Evolutionary conservation across 1,284 basidiomycete species (phyloP), one percentile per base, ranked within the genome.

Genomic region (Inonotus hispidus): DNA sequence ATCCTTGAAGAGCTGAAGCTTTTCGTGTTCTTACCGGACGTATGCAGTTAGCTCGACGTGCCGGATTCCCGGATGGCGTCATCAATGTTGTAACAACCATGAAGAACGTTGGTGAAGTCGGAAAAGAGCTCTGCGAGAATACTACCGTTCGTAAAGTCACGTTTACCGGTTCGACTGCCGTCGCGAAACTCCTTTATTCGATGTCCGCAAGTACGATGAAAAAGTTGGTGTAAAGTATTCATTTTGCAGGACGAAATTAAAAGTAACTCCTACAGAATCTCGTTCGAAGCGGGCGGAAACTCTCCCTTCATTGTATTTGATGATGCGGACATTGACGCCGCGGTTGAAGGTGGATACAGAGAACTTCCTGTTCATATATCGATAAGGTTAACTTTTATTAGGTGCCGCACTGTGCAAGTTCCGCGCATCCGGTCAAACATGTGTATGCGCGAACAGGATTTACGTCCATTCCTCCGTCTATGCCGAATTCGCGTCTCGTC

Each of bases 271-370:
- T 43, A 45, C 63, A 92, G 88, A 71, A 78, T 94, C 35, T 92
- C 92, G 0, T 76, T 95, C 58, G 93, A 95, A 72, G 90, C 88
- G 49, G 91, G 88, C 11, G 95, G 95, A 53, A 98, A 96, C 65
- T 84, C 93, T 0, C 90, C 95, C 0, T 96, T 96, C 75, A 96
- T 97, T 66, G 93, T 99, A 7, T 99, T 99, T 71, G 92, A 95
- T 64, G 97, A 99, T 70, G 95, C 95, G 0, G 89, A 99, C 71
- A 82, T 99, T 57, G 92, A 95, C 63, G 87, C 89, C 58, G 97
- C 97, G 27, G 92, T 99, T n/a, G 87, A 89, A 65, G 85, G 88
- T 87, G 63, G 32, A 71, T 11, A 41, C 47, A n/a, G 50, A 7
- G 37, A 35, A 5, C 14, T 58, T 29, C 23, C 3, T 50, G 32